Evolutionary conservation across 805 yeast species (phyloP).

Genomic region (Clavispora phyllophila): DNA sequence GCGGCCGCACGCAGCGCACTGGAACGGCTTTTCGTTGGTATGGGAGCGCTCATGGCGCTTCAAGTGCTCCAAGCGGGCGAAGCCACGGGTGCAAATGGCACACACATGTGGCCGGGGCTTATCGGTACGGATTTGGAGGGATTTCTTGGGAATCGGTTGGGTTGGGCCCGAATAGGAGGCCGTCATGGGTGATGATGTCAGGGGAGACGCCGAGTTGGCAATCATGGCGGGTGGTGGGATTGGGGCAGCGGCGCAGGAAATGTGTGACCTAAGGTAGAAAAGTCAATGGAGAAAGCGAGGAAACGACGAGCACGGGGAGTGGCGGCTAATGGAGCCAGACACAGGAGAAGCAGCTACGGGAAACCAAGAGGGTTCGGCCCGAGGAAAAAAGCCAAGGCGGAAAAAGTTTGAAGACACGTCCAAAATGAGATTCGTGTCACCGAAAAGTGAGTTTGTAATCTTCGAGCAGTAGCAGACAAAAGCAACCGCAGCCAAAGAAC

Average conservation of each 20-base stretch:
- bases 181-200: neutral
- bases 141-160: slow-evolving; percentile 82
- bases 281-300: no score
- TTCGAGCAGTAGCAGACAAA: neutral
- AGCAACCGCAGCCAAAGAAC: neutral
- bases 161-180: slow-evolving; percentile 12
- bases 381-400: no score
- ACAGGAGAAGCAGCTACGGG: no score
- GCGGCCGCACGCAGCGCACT: slow-evolving; percentile 93
- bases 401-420: no score
- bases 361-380: no score
- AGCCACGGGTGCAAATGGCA: slow-evolving; percentile 85
- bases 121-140: slow-evolving; percentile 79
- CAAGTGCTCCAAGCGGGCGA: slow-evolving; percentile 91
- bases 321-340: no score
- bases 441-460: neutral
- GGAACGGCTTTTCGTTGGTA: slow-evolving; percentile 81
- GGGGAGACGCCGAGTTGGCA: neutral
- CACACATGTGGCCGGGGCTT: slow-evolving; percentile 94
- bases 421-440: no score
- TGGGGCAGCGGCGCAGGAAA: no score
- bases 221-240: neutral
- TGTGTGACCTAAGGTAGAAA: no score
- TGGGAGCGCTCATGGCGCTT: slow-evolving; percentile 92
- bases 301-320: no score